Base-by-base conservation (phyloP, 2,329 filamentous ascomycete species). In the Penicillium sp. region DNA sequence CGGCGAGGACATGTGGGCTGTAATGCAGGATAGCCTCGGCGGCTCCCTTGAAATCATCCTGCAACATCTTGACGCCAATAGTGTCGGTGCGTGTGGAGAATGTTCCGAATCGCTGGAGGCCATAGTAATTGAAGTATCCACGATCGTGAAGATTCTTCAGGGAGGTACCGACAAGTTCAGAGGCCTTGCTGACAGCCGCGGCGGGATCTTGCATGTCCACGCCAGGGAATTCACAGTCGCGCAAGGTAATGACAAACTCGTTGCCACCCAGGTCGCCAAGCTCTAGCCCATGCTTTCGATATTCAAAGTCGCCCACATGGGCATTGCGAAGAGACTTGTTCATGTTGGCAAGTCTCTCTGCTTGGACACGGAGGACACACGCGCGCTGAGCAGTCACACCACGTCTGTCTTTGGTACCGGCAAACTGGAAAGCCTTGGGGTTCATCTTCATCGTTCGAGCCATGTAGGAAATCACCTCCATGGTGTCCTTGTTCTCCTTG, bases 41-140 rank as follows among this genome's bases (percentile, higher is more conserved):
- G 11, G 91, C 91, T 29, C 81, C 86, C 63, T 90, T 79, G 57
- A 90, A 90, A 61, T 95, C 83, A 28, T 81, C 85, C 57, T 87
- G 80, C 0, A 98, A 77, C 64, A 98, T 90, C 66, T 88, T 84
- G 64, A 85, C 81, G 42, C 93, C 93, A 43, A 96, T 76, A 36
- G 84, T 79, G 62, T 97, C 89, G 0, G 93, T 98, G 32, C 90
- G 86, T 9, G 88, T 85, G 27, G 82, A 75, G 67, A 93, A 91
- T 0, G 90, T 91, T 27, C 93, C 93, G 61, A 98, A 98, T 25
- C 93, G 84, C 71, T 98, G 93, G n/a, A 97, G 82, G 7, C 93
- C 93, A 63, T 90, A 98, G 73, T 97, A 98, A 71, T 98, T 98
- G 70, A 98, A 84, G 75, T 94, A 98, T 3, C 93, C 93, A 39